Evolutionary conservation across 169 alveolate genomes (phyloP).

Genomic region (Amoebophrya sp.): DNA sequence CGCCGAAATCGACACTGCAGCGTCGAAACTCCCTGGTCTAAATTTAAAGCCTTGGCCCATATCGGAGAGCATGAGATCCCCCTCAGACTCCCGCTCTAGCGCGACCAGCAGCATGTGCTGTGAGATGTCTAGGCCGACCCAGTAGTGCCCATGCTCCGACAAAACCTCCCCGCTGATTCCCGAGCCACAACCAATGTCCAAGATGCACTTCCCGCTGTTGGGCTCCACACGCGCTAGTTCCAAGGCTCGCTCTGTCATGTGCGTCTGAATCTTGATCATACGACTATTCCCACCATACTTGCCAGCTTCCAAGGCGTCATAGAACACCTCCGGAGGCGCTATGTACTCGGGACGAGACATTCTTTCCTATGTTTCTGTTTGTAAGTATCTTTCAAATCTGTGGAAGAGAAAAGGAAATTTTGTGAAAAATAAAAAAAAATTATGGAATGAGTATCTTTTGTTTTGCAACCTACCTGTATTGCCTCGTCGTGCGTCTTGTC

Average conservation of each 20-base stretch:
- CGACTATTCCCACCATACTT: slow-evolving; percentile 73
- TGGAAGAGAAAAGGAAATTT: too few species aligned
- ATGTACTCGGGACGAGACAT: neutral
- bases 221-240: slow-evolving; percentile 56
- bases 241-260: slow-evolving; percentile 77
- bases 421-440: too few species aligned
- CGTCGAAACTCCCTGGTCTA: slow-evolving; percentile 84
- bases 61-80: slow-evolving; percentile 75
- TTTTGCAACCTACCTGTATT: too few species aligned
- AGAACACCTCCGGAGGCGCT: slow-evolving; percentile 36
- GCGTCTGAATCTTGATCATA: slow-evolving; percentile 75
- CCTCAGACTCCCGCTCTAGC: slow-evolving; percentile 58
- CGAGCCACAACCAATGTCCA: slow-evolving; percentile 92
- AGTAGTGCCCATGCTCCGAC: slow-evolving; percentile 72
- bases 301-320: slow-evolving; percentile 41
- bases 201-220: neutral
- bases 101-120: slow-evolving; percentile 73
- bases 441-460: too few species aligned
- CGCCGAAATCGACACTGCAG: slow-evolving; percentile 82
- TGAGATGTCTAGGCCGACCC: slow-evolving; percentile 88
- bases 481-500: too few species aligned
- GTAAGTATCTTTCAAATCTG: too few species aligned
- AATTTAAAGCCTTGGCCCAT: slow-evolving; percentile 76
- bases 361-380: neutral
- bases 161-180: slow-evolving; percentile 80